A percentile compares a stretch with the other conserved stretches of the same genome.
Conservation (phyloP, 2,329 filamentous ascomycete genomes). For the Alternaria sp. region DNA sequence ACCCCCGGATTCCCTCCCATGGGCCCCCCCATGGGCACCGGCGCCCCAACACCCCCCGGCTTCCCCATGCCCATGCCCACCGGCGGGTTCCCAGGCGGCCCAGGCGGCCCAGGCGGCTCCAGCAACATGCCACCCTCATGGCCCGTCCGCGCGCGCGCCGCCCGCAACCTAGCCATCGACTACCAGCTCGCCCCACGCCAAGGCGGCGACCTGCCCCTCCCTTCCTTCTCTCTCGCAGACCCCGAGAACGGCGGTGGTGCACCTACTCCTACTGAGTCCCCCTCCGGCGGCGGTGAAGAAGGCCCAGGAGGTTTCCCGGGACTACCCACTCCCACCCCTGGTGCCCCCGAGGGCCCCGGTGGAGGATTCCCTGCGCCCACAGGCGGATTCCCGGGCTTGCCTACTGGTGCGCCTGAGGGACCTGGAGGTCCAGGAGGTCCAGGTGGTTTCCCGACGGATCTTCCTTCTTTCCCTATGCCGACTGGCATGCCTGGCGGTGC, state of each 20-base stretch:
- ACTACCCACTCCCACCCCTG: neutral
- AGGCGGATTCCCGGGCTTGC: neutral
- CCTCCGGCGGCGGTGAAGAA: neutral
- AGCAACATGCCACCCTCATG: neutral
- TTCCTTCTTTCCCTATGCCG: constrained; percentile 3
- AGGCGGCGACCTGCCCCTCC: constrained; percentile 8
- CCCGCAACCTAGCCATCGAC: constrained; percentile 15
- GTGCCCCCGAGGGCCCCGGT: neutral
- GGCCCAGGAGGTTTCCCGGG: neutral
- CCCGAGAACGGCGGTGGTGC: neutral
- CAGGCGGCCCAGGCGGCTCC: neutral
- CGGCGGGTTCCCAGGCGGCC: neutral
- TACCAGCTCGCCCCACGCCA: constrained; percentile 24
- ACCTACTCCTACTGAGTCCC: neutral
- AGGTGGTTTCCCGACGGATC: neutral
- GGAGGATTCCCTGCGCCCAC: neutral
- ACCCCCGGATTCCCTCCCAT: constrained; percentile 1
- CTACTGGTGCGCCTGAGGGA: neutral
- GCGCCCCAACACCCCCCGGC: neutral
- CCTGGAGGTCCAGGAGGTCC: neutral
- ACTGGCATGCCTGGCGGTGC: constrained; percentile 2
- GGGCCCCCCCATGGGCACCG: neutral
- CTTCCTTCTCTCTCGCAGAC: constrained; percentile 17
- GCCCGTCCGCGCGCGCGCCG: neutral
- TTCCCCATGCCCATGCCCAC: constrained; percentile 10